Evolutionary conservation across 2,329 filamentous ascomycete genomes (phyloP).

Genomic region (Ascochyta rabiei): DNA sequence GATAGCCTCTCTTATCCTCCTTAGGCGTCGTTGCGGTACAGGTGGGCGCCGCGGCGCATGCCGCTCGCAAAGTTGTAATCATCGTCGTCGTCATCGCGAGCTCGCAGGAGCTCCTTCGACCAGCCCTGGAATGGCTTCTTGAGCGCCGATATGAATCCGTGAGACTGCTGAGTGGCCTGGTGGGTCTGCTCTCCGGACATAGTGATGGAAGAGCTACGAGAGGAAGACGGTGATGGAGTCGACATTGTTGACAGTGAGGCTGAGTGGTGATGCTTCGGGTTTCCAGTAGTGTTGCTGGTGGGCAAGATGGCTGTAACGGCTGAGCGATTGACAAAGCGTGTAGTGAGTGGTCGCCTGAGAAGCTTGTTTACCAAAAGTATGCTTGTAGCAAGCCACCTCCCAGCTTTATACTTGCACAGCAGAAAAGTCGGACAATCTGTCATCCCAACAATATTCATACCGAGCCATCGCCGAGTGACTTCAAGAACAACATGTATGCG

Average conservation of each 20-base stretch:
- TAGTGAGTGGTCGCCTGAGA: background rate
- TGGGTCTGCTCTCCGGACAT: background rate
- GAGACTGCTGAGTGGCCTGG: background rate
- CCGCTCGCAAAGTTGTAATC: conserved; percentile 46
- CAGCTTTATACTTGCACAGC: conserved; percentile 1
- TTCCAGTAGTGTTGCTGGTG: background rate
- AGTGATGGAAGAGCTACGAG: conserved; percentile 11
- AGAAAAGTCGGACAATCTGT: background rate
- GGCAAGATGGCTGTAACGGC: background rate
- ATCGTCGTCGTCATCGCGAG: conserved; percentile 42
- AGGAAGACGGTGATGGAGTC: conserved; percentile 7
- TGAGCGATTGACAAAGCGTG: background rate
- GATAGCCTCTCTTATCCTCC: background rate
- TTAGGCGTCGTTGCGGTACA: conserved; percentile 12
- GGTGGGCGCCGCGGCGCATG: conserved; percentile 23
- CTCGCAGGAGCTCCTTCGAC: conserved; percentile 41
- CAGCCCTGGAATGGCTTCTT: conserved; percentile 47
- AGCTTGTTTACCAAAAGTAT: background rate
- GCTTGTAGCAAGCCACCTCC: background rate
- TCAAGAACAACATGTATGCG: background rate
- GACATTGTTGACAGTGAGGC: background rate
- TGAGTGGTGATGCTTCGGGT: background rate
- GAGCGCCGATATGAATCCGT: conserved; percentile 25
- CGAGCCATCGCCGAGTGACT: conserved; percentile 11
- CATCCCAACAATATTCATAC: conserved; percentile 1